These are phyloP conservation scores for Rubia tinctorum DNA, from an alignment of 305 asterid species.

Conservation along the genomic window DNA sequence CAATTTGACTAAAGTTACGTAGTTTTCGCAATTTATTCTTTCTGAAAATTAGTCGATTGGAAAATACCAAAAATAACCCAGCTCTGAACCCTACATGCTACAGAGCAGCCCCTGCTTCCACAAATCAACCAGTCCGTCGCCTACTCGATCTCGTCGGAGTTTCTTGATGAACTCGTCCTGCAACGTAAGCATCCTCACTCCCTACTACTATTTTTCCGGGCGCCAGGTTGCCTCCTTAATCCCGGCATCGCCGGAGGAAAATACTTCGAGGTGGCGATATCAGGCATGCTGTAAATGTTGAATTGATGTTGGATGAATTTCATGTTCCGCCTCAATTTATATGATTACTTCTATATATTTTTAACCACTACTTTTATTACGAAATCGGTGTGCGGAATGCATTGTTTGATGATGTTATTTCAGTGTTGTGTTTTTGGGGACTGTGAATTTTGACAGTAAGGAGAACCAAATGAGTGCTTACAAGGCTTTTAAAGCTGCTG, in stretches of 20 bases:
- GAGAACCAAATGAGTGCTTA: slow-evolving; percentile 64
- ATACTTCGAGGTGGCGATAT: not conserved
- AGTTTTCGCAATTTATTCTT: too few relatives aligned
- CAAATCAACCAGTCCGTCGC: not conserved
- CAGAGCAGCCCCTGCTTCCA: not conserved
- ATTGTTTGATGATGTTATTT: not conserved
- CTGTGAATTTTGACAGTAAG: not conserved
- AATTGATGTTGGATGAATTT: not conserved
- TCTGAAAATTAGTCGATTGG: too few relatives aligned
- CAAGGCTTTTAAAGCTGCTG: slow-evolving; percentile 75
- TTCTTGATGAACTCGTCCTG: not conserved
- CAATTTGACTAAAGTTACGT: too few relatives aligned
- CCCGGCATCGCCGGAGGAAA: not conserved
- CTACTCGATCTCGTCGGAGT: not conserved
- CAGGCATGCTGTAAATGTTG: not conserved
- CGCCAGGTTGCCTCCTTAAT: too few relatives aligned
- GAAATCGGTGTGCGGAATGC: not conserved
- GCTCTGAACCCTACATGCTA: not conserved
- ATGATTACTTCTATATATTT: not conserved
- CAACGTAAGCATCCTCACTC: not conserved
- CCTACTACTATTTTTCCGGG: not conserved
- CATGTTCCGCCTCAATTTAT: too few relatives aligned
- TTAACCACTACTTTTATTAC: not conserved
- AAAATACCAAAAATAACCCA: not conserved
- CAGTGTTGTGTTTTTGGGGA: not conserved